Percentiles rank a stretch among this genome's conserved stretches.
Conservation (phyloP, 1,139 yeast genomes). For the Kurtzmaniella quercitrusa region DNA sequence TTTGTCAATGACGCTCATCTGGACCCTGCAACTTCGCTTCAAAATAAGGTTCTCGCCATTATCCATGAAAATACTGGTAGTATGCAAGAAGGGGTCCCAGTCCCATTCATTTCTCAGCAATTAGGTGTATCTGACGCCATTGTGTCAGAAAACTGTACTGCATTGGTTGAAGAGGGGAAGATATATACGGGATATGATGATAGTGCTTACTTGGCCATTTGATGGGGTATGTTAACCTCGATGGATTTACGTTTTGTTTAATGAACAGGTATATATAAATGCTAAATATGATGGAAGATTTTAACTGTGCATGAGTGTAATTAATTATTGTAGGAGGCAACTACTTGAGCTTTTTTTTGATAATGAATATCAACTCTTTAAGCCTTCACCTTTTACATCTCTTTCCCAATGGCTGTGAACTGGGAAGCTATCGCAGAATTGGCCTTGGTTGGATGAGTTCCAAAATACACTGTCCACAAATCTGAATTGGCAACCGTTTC, state of each 20-base stretch:
- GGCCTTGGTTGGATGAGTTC: not conserved
- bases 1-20: slow-evolving; percentile 43
- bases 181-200: slow-evolving; percentile 69
- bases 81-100: slow-evolving; percentile 73
- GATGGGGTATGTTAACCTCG: slow-evolving; percentile 4
- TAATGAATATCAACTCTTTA: too few relatives aligned
- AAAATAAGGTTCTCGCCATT: slow-evolving; percentile 45
- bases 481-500: slow-evolving; percentile 54
- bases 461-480: slow-evolving; percentile 57
- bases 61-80: slow-evolving; percentile 48
- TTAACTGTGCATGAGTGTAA: too few relatives aligned
- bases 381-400: too few relatives aligned
- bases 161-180: slow-evolving; percentile 60
- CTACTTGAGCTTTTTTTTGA: too few relatives aligned
- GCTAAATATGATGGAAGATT: too few relatives aligned
- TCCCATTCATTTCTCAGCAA: slow-evolving; percentile 54
- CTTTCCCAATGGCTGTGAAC: not conserved
- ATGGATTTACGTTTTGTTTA: not conserved
- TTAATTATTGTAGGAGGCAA: too few relatives aligned
- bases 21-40: slow-evolving; percentile 24
- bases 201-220: slow-evolving; percentile 51
- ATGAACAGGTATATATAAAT: too few relatives aligned
- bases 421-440: not conserved
- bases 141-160: slow-evolving; percentile 45
- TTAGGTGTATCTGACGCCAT: slow-evolving; percentile 47